Evolutionary conservation across 257 asterid genomes (phyloP).

Genomic region (Nicotiana tabacum): DNA sequence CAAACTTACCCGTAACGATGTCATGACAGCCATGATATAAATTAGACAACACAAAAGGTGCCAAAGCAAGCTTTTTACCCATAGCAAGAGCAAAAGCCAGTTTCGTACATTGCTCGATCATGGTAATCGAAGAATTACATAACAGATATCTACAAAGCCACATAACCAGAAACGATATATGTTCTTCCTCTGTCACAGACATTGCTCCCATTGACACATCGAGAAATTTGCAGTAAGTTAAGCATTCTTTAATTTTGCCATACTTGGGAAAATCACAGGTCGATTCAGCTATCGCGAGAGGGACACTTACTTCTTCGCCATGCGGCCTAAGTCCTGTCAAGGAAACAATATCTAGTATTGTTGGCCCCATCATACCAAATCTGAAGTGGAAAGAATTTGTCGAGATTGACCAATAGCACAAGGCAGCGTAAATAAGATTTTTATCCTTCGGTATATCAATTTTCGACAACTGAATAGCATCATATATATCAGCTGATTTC

Average conservation of each 20-base stretch:
- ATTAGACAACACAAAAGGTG: constrained; percentile 9
- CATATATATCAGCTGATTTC: constrained; percentile 14
- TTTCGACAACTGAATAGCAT: constrained; percentile 17
- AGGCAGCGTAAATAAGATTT: constrained; percentile 7
- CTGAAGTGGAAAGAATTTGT: constrained; percentile 16
- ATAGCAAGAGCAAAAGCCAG: constrained; percentile 6
- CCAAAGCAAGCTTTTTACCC: constrained; percentile 15
- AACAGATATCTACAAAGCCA: constrained; percentile 12
- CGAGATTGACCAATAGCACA: constrained; percentile 17
- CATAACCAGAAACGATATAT: constrained; percentile 15
- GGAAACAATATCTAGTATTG: constrained; percentile 12
- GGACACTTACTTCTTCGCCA: constrained; percentile 5
- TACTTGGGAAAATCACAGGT: neutral
- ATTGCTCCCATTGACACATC: constrained; percentile 10
- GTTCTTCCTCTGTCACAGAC: constrained; percentile 15
- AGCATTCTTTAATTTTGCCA: neutral
- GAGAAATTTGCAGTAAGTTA: constrained; percentile 10
- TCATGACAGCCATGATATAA: constrained; percentile 5
- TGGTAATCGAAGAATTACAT: constrained; percentile 1
- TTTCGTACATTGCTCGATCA: constrained; percentile 4
- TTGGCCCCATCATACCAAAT: constrained; percentile 21
- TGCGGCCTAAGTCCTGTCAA: constrained; percentile 16
- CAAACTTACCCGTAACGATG: neutral
- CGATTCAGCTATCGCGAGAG: neutral
- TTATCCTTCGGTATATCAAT: neutral